phyloP scores from a whole-genome alignment of 768 basidiomycete species.

The Auriscalpium vulgare region DNA sequence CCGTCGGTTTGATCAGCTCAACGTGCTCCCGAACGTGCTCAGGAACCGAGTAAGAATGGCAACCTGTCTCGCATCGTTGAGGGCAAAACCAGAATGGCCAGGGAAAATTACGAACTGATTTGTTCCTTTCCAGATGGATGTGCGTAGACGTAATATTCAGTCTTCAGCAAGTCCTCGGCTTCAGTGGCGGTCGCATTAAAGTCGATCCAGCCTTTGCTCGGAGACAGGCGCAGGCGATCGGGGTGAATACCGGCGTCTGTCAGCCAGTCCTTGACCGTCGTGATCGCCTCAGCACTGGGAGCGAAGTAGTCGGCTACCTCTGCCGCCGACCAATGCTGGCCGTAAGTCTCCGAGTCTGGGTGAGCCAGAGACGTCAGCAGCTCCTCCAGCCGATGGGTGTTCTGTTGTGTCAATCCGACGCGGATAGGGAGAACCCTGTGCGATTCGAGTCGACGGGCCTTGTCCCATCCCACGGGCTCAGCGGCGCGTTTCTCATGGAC shows the following conservation, averaged over 20 bases:
- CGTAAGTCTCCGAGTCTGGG: slow-evolving; percentile 36
- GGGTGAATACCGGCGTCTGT: slow-evolving; percentile 26
- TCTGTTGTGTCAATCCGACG: slow-evolving; percentile 36
- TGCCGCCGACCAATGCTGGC: slow-evolving; percentile 36
- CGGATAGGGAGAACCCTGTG: slow-evolving; percentile 33
- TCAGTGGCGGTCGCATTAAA: slow-evolving; percentile 33
- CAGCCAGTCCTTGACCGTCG: slow-evolving; percentile 34
- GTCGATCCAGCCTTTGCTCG: slow-evolving; percentile 33
- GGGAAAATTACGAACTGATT: slow-evolving; percentile 21
- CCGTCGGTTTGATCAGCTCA: slow-evolving; percentile 37
- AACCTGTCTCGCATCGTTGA: slow-evolving; percentile 18
- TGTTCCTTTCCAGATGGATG: slow-evolving; percentile 31
- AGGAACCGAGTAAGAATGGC: slow-evolving; percentile 34
- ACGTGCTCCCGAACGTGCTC: slow-evolving; percentile 29
- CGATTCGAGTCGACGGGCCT: slow-evolving; percentile 23
- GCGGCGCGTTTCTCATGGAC: slow-evolving; percentile 33
- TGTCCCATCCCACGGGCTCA: slow-evolving; percentile 27
- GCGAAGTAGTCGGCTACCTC: slow-evolving; percentile 34
- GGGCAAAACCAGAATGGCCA: neutral
- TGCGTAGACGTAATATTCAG: slow-evolving; percentile 35
- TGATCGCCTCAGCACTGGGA: slow-evolving; percentile 29
- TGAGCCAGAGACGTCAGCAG: slow-evolving; percentile 35
- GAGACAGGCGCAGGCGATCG: slow-evolving; percentile 26
- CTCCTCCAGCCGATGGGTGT: slow-evolving; percentile 32
- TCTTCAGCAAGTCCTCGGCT: slow-evolving; percentile 33